These are phyloP conservation scores for Plasmodium blacklocki DNA, from an alignment of 169 alveolate genomes.

Conservation along the genomic window DNA sequence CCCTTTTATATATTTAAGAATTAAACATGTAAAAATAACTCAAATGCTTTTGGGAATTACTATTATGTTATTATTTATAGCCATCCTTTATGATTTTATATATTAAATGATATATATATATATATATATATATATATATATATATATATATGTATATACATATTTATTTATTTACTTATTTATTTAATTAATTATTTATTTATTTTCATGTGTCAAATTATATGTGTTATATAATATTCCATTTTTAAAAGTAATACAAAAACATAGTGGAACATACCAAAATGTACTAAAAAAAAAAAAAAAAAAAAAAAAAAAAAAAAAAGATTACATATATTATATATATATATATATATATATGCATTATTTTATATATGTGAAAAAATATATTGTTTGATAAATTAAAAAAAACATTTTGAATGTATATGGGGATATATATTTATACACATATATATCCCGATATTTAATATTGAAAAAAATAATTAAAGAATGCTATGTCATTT, in stretches of 20 bases:
- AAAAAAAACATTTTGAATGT: too few relatives aligned
- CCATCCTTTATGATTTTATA: slow-evolving; percentile 41
- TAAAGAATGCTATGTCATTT: slow-evolving; percentile 47
- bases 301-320: too few relatives aligned
- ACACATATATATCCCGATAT: too few relatives aligned
- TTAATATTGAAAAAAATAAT: slow-evolving; percentile 62
- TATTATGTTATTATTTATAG: slow-evolving; percentile 14
- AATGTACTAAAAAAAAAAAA: too few relatives aligned
- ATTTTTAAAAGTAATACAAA: neutral
- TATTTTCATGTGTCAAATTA: neutral
- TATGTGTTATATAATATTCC: neutral
- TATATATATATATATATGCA: too few relatives aligned
- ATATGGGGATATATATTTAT: too few relatives aligned
- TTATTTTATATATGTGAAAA: too few relatives aligned
- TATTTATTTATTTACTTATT: neutral
- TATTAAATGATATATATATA: neutral
- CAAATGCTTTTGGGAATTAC: slow-evolving; percentile 33
- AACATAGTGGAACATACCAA: too few relatives aligned
- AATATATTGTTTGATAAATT: too few relatives aligned
- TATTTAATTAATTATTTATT: neutral
- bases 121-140: neutral
- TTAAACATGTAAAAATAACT: slow-evolving; percentile 51
- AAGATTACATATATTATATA: too few relatives aligned
- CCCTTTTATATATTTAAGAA: slow-evolving; percentile 61
- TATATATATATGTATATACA: neutral